Conservation (phyloP, 2,329 filamentous ascomycete species). For the Ceratocystis albifundus region DNA sequence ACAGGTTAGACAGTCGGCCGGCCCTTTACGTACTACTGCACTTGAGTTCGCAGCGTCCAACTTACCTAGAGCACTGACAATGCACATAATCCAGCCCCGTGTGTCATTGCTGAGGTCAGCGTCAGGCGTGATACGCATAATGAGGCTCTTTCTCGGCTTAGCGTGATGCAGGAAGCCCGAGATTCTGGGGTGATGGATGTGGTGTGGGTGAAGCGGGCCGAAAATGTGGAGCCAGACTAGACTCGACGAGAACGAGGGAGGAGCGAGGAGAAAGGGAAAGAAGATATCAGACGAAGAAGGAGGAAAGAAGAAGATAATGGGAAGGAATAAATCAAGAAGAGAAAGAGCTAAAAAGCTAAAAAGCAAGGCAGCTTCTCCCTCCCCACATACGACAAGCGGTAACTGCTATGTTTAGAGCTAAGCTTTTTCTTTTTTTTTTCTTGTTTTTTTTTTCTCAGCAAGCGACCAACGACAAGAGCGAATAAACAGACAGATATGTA, state of each 20-base stretch:
- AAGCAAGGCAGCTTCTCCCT: background rate
- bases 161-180: background rate
- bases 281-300: background rate
- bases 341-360: no score
- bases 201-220: background rate
- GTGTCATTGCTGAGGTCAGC: slow-evolving; percentile 59
- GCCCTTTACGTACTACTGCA: no score
- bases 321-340: background rate
- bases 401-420: background rate
- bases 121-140: background rate
- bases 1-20: background rate
- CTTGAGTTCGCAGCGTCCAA: slow-evolving; percentile 22
- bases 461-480: background rate
- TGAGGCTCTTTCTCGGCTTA: background rate
- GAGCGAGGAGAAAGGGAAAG: background rate
- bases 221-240: background rate
- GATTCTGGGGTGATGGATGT: background rate
- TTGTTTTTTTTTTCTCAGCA: background rate
- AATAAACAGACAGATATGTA: background rate
- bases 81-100: slow-evolving; percentile 84
- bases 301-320: background rate
- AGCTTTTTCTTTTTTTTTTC: no score
- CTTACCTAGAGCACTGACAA: slow-evolving; percentile 64
- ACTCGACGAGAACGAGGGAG: background rate
- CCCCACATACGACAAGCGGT: background rate